Conservation (phyloP, 2,329 filamentous ascomycete genomes). For the Whalleya microplaca region DNA sequence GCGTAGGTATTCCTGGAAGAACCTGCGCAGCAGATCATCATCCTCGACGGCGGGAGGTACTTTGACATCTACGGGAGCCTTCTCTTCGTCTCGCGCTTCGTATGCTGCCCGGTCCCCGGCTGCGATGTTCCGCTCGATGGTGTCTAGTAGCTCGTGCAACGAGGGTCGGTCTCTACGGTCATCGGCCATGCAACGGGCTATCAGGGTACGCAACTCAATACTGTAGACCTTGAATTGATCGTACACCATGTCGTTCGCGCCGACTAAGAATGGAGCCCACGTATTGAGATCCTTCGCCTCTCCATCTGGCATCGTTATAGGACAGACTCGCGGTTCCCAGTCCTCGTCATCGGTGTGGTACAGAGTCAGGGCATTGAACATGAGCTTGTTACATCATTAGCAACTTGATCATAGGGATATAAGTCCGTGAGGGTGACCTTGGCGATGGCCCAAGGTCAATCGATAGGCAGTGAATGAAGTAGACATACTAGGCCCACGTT, state of each 20-base stretch:
- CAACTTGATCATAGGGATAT: not conserved
- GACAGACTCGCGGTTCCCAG: slow-evolving; percentile 13
- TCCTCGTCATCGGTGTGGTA: slow-evolving; percentile 16
- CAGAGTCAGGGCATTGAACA: slow-evolving; percentile 16
- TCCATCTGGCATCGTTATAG: slow-evolving; percentile 14
- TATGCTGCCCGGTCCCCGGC: slow-evolving; percentile 4
- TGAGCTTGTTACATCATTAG: slow-evolving; percentile 13
- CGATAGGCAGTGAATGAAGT: not conserved
- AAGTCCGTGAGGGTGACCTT: not conserved
- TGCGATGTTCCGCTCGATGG: slow-evolving; percentile 7
- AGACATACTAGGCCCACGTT: slow-evolving; percentile 14
- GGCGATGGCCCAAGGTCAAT: not conserved
- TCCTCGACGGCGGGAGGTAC: slow-evolving; percentile 12
- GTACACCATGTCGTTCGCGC: slow-evolving; percentile 1
- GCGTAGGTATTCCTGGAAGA: slow-evolving; percentile 16
- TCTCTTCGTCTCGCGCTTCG: not conserved
- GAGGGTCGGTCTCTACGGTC: slow-evolving; percentile 10
- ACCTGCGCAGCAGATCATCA: slow-evolving; percentile 11
- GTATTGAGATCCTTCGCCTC: slow-evolving; percentile 6
- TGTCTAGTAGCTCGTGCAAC: slow-evolving; percentile 9
- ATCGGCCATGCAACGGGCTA: slow-evolving; percentile 24
- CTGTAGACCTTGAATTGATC: slow-evolving; percentile 6
- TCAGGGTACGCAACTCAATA: slow-evolving; percentile 11
- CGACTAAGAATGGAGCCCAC: slow-evolving; percentile 20
- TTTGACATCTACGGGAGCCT: slow-evolving; percentile 5